These are phyloP conservation scores for Ceratocystis variospora DNA, from an alignment of 2,329 filamentous ascomycete species.

Conservation along the genomic window DNA sequence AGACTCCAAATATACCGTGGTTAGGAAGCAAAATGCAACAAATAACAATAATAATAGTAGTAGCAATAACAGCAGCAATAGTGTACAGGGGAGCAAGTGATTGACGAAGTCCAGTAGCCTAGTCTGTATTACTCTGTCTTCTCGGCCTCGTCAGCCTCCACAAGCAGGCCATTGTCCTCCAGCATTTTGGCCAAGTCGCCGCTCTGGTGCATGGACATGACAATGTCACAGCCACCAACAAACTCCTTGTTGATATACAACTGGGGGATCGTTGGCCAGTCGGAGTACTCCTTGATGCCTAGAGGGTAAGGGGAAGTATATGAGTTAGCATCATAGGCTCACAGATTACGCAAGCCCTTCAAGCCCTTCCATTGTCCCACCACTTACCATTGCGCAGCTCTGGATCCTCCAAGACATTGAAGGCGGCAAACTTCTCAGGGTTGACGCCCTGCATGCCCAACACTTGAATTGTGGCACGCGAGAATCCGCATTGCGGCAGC, in stretches of 20 bases:
- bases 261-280: slow-evolving; percentile 98
- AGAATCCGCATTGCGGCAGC: slow-evolving; percentile 93
- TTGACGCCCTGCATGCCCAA: slow-evolving; percentile 89
- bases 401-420: slow-evolving; percentile 88
- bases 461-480: slow-evolving; percentile 86
- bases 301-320: slow-evolving; percentile 7
- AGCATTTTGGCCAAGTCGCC: slow-evolving; percentile 84
- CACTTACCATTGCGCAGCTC: slow-evolving; percentile 64
- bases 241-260: slow-evolving; percentile 94
- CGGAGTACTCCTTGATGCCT: slow-evolving; percentile 98
- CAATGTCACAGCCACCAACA: slow-evolving; percentile 90
- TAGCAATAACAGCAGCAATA: neutral
- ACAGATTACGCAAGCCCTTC: neutral
- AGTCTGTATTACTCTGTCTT: slow-evolving; percentile 21
- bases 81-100: slow-evolving; percentile 21
- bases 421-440: slow-evolving; percentile 90
- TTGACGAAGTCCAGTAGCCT: neutral
- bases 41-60: slow-evolving; percentile 20
- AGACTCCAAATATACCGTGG: neutral
- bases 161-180: slow-evolving; percentile 79
- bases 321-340: neutral
- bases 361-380: neutral
- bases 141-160: slow-evolving; percentile 35
- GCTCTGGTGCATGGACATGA: slow-evolving; percentile 94
- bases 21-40: neutral